A percentile compares a stretch with the other conserved stretches of the same genome.
Conservation (phyloP, 768 basidiomycete species). For the Tulasnella sp. region DNA sequence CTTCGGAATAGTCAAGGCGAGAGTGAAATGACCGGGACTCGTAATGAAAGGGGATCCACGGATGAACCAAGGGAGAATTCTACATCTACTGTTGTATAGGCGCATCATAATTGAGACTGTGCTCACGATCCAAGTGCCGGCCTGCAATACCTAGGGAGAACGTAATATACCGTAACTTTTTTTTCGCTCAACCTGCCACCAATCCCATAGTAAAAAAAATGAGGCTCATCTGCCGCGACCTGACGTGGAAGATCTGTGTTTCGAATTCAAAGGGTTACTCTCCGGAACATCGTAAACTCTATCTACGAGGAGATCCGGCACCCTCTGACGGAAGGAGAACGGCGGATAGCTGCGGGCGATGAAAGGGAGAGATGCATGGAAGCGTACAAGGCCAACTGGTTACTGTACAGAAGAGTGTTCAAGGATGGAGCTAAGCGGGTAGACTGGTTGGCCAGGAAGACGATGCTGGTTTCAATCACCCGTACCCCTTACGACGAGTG, state of each 20-base stretch:
- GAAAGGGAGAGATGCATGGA: slow-evolving; percentile 18
- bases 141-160: too few relatives aligned
- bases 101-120: too few relatives aligned
- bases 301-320: slow-evolving; percentile 17
- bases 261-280: slow-evolving; percentile 23
- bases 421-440: slow-evolving; percentile 26
- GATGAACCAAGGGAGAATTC: too few relatives aligned
- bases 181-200: slow-evolving; percentile 13
- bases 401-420: slow-evolving; percentile 13
- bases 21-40: too few relatives aligned
- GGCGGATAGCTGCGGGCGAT: slow-evolving; percentile 29
- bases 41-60: too few relatives aligned
- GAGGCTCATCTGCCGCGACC: slow-evolving; percentile 22
- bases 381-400: slow-evolving; percentile 15
- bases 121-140: too few relatives aligned
- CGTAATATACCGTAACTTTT: too few relatives aligned
- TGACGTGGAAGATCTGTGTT: slow-evolving; percentile 25
- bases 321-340: slow-evolving; percentile 25
- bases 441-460: slow-evolving; percentile 27
- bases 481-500: slow-evolving; percentile 15
- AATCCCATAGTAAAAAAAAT: slow-evolving; percentile 10
- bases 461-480: slow-evolving; percentile 22
- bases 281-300: slow-evolving; percentile 17
- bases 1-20: too few relatives aligned
- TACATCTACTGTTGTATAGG: too few relatives aligned